Evolutionary conservation across 2,329 filamentous ascomycete species (phyloP), one percentile per base, ranked within the genome.

Genomic region (Alternaria metachromatica): DNA sequence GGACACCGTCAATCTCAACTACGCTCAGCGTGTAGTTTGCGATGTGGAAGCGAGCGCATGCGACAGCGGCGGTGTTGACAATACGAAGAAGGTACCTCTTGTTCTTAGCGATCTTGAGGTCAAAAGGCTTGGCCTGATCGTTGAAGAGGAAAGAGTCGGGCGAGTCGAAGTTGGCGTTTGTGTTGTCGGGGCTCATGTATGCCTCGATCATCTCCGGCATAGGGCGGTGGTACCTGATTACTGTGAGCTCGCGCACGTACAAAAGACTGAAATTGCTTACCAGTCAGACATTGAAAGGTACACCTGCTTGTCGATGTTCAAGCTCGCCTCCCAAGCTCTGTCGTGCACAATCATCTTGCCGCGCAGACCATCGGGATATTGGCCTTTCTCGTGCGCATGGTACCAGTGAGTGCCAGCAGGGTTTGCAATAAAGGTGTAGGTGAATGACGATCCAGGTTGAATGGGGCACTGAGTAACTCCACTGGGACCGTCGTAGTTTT

Each of bases 401-500:
- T 92, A 93, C 86, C 86, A 88, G 64, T 87, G 85, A 2, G 84
- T 87, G 15, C 86, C 86, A 80, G 55, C 78, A 73, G 75, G 82
- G 77, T 63, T 84, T 73, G 60, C 85, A 0, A 87, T 87, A 74
- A 93, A 93, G 15, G 86, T 86, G 75, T 93, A 94, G 0, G 85
- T 88, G 65, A 91, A 90, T 1, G 82, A 87, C 3, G 83, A 80
- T 1, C 87, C 88, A 0, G 90, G 88, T 0, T 87, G 84, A 50
- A 93, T 89, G 0, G 73, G 74, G 26, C 73, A 76, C 54, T 78
- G 90, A 0, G 90, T 87, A 0, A 92, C 91, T 76, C 94, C 91
- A 89, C 94, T 93, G 51, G 90, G 84, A 9, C 92, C 92, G 77
- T 95, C 92, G 89, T 93, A 92, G 54, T 89, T 83, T 10, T 83